Conservation (phyloP, 768 basidiomycete species). For the Collybia sordida region DNA sequence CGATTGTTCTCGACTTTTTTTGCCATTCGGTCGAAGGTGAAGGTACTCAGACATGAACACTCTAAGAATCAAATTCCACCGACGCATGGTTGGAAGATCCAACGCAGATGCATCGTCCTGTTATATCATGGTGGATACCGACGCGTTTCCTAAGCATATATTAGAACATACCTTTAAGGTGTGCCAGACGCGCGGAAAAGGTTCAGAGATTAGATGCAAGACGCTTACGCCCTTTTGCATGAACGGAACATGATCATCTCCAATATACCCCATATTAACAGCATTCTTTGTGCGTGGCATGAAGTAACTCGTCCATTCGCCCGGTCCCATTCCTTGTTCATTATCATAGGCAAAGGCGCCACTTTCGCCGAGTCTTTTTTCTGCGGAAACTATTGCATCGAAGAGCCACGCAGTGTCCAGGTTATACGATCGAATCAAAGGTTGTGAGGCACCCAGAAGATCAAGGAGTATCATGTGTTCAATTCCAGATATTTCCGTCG, state of each 20-base stretch:
- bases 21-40: conserved; percentile 54
- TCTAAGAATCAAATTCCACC: conserved; percentile 88
- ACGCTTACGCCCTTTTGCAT: conserved; percentile 78
- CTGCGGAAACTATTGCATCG: conserved; percentile 71
- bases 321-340: conserved; percentile 42
- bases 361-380: conserved; percentile 63
- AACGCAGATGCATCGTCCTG: conserved; percentile 91
- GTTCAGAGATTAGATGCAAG: conserved; percentile 85
- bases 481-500: conserved; percentile 72
- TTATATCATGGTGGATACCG: neutral
- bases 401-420: conserved; percentile 92
- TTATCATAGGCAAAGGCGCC: conserved; percentile 58
- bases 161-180: conserved; percentile 54
- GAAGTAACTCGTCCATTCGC: conserved; percentile 69
- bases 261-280: conserved; percentile 59
- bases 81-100: conserved; percentile 79
- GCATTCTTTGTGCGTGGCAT: conserved; percentile 39
- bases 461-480: conserved; percentile 94
- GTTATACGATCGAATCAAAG: conserved; percentile 79
- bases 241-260: conserved; percentile 95
- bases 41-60: conserved; percentile 92
- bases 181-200: conserved; percentile 93
- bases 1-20: conserved; percentile 17
- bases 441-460: conserved; percentile 78
- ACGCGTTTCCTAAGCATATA: conserved; percentile 1